Percentiles rank a stretch among this genome's conserved stretches.
phyloP scores from a whole-genome alignment of 148 eudicot genomes.

The Pouteria glomerata region DNA sequence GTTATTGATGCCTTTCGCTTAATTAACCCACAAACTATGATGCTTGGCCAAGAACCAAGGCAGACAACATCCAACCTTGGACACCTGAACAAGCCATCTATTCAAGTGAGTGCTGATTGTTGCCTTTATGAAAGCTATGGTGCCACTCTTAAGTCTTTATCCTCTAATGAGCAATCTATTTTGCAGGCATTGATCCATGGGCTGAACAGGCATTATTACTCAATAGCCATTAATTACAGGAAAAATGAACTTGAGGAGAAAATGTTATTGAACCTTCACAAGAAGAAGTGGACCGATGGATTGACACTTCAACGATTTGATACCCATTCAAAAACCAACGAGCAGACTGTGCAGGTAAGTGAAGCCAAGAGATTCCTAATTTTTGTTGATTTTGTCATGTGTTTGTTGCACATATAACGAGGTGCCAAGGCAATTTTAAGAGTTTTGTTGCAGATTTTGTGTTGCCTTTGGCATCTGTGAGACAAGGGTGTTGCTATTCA shows the following conservation, averaged over 20 bases:
- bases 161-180: not conserved
- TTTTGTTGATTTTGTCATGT: not conserved
- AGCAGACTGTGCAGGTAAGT: conserved; percentile 91
- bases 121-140: not conserved
- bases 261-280: conserved; percentile 93
- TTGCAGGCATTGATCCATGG: conserved; percentile 94
- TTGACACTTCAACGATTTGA: conserved; percentile 89
- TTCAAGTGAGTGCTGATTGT: conserved; percentile 47
- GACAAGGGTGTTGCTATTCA: too few species aligned
- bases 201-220: conserved; percentile 89
- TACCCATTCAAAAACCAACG: conserved; percentile 88
- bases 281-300: conserved; percentile 99
- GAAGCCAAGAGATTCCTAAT: not conserved
- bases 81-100: conserved; percentile 94
- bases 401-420: not conserved
- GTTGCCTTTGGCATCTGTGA: too few species aligned
- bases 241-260: conserved; percentile 98
- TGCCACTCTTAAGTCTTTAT: not conserved
- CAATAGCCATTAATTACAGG: conserved; percentile 92
- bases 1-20: conserved; percentile 95
- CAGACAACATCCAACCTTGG: conserved; percentile 97
- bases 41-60: conserved; percentile 99
- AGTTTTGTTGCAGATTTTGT: too few species aligned
- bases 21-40: conserved; percentile 98
- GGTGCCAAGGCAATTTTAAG: not conserved